Conservation (phyloP, 768 basidiomycete genomes). For the Kwoniella heveanensis region DNA sequence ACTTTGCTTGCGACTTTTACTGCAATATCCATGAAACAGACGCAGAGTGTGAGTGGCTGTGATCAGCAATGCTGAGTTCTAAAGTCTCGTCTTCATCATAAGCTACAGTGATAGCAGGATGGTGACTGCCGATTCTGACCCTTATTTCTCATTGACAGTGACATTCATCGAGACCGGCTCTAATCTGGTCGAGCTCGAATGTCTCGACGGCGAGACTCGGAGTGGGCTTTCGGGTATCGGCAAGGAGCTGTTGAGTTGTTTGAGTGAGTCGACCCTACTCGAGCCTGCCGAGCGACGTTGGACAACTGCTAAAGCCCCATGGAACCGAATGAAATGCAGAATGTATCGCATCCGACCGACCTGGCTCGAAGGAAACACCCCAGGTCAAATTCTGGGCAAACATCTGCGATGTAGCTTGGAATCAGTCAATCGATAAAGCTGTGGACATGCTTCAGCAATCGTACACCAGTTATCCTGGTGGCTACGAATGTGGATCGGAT, state of each 20-base stretch:
- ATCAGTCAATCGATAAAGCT: background rate
- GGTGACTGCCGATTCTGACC: no score
- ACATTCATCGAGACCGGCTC: background rate
- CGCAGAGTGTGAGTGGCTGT: no score
- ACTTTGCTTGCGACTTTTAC: background rate
- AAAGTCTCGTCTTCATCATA: no score
- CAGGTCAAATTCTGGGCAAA: background rate
- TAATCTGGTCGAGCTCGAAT: background rate
- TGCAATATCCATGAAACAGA: background rate
- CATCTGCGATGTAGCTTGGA: background rate
- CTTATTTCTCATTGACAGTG: no score
- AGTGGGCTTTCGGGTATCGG: background rate
- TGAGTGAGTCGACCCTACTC: no score
- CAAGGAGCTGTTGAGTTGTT: background rate
- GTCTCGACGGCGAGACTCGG: background rate
- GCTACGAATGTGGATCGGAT: background rate
- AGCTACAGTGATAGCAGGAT: no score
- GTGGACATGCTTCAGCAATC: background rate
- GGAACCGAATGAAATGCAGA: no score
- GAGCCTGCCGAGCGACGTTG: no score
- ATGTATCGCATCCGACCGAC: background rate
- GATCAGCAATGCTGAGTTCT: no score
- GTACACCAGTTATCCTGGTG: background rate
- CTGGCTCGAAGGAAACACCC: background rate
- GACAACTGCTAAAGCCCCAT: no score